A percentile compares a stretch with the other conserved stretches of the same genome.
Conservation (phyloP, 768 basidiomycete species). For the Lyophyllum semitale region DNA sequence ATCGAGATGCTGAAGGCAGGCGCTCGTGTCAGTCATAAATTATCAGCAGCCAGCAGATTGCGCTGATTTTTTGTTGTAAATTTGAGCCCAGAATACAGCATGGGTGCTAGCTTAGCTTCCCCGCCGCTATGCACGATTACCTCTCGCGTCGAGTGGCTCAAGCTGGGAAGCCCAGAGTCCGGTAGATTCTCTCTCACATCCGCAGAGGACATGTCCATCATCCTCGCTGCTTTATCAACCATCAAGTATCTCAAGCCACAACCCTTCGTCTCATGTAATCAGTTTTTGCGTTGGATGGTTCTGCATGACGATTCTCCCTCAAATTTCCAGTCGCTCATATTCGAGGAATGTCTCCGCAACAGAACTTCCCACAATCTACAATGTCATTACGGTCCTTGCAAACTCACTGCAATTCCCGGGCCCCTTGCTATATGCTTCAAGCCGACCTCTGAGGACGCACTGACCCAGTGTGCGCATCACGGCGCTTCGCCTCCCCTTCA, state of each 20-base stretch:
- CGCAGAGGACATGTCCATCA: background rate
- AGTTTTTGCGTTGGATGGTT: background rate
- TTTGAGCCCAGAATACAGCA: background rate
- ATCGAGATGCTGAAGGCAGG: background rate
- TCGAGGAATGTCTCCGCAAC: background rate
- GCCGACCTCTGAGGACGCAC: background rate
- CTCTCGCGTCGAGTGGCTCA: background rate
- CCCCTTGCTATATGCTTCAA: conserved; percentile 4
- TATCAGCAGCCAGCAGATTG: background rate
- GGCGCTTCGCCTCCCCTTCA: no score
- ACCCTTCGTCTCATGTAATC: background rate
- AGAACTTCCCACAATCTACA: background rate
- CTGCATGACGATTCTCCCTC: background rate
- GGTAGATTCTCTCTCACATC: background rate
- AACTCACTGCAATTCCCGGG: background rate
- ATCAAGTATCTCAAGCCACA: background rate
- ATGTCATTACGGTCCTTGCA: background rate
- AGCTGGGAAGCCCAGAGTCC: background rate
- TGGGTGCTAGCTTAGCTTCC: background rate
- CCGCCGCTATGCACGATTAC: background rate
- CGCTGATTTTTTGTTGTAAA: background rate
- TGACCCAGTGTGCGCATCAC: no score
- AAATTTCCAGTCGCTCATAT: background rate
- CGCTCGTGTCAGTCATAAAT: background rate
- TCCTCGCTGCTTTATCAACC: background rate